Base-by-base conservation (phyloP, 73 alveolate genomes). In the Symbiodinium pilosum region DNA sequence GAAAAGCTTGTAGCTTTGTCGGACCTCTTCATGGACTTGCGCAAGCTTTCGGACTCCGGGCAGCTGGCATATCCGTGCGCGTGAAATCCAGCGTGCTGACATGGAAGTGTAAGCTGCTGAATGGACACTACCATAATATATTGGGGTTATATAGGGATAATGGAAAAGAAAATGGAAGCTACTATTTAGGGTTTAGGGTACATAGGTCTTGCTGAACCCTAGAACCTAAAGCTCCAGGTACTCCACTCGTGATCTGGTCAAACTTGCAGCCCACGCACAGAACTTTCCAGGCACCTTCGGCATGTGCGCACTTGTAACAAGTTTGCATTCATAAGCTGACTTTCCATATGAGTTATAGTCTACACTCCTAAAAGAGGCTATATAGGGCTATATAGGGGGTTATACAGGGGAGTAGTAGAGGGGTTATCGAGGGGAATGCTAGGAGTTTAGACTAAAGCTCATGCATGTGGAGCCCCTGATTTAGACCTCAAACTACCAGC, bases 181-280 rank as follows among this genome's bases (percentile, higher is more conserved):
- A n/a, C n/a, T n/a, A n/a, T n/a, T n/a, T n/a, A n/a, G n/a, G n/a
- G n/a, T n/a, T n/a, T n/a, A n/a, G n/a, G n/a, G n/a, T n/a, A n/a
- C n/a, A n/a, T n/a, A n/a, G n/a, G 34, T 68, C 38, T 68, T 12
- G 7, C 36, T 16, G 5, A 32, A 69, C 39, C 12, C 84, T 40
- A 20, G 42, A 69, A 30, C 36, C 41, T 4, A n/a, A 21, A 39
- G 14, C 40, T 86, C 36, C 86, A 88, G 95, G 95, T 88, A 88
- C 86, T 88, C 95, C 77, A 88, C 86, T 52, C 94, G 94, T 4
- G 94, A 87, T n/a, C n/a, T 87, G 56, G 85, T 87, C 28, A 87
- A 87, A 43, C 41, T 87, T 28, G 95, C 43, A 56, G 73, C 86
- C 42, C 95, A 88, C 43, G 95, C 95, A 7, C 95, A 88, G 47